These are phyloP conservation scores for Corchorus capsularis DNA, from an alignment of 345 rosid species.

Conservation along the genomic window DNA sequence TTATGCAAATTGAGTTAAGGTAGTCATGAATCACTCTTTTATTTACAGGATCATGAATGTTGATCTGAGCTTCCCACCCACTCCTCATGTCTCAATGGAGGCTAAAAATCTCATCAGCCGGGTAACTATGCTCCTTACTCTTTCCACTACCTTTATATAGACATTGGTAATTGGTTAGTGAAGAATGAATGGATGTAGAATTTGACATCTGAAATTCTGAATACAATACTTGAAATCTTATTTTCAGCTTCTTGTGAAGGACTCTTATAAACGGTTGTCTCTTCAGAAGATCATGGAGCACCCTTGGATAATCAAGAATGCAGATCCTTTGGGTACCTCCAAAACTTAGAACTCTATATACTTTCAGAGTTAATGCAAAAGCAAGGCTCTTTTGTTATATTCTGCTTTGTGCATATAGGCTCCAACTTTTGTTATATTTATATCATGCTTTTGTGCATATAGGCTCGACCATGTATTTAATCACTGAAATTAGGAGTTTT, in stretches of 20 bases:
- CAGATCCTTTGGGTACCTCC: slow-evolving; percentile 66
- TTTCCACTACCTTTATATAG: neutral
- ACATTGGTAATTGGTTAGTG: neutral
- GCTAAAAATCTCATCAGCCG: slow-evolving; percentile 67
- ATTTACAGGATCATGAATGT: slow-evolving; percentile 72
- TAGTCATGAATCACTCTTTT: neutral
- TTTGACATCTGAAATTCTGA: neutral
- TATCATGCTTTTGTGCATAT: neutral
- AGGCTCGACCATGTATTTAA: neutral
- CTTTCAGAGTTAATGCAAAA: neutral
- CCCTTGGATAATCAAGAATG: slow-evolving; percentile 87
- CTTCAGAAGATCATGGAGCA: slow-evolving; percentile 81
- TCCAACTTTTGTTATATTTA: no score
- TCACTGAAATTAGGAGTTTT: neutral
- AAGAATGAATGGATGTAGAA: neutral
- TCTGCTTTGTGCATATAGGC: neutral
- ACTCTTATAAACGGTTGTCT: slow-evolving; percentile 81
- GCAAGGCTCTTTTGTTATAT: neutral
- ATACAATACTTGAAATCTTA: neutral
- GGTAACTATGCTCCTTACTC: slow-evolving; percentile 33
- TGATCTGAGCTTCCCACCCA: slow-evolving; percentile 75
- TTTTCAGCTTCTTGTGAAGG: slow-evolving; percentile 85
- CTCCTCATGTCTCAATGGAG: slow-evolving; percentile 62
- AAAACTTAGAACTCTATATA: slow-evolving; percentile 9
- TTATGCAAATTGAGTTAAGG: neutral